These are phyloP conservation scores for Asclepias syriaca DNA, from an alignment of 257 asterid genomes.

Conservation along the genomic window DNA sequence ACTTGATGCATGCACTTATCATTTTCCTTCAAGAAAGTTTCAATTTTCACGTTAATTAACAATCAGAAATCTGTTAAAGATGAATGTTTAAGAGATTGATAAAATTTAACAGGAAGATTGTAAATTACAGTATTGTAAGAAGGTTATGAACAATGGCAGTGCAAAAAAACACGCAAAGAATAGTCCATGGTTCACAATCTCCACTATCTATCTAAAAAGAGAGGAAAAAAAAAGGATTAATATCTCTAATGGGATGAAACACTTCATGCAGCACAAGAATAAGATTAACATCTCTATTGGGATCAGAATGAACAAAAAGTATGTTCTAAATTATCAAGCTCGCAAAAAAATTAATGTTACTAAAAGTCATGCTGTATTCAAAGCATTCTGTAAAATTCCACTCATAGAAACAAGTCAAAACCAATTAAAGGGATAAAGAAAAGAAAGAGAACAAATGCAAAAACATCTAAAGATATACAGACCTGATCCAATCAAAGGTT, in stretches of 20 bases:
- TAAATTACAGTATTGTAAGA: too few species aligned
- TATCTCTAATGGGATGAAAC: too few species aligned
- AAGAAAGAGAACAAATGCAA: background rate
- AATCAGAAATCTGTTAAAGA: too few species aligned
- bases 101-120: too few species aligned
- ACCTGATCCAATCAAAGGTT: background rate
- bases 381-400: background rate
- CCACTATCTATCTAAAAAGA: background rate
- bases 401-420: background rate
- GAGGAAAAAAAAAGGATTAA: too few species aligned
- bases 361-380: background rate
- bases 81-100: too few species aligned
- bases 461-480: background rate
- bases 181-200: background rate
- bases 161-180: background rate
- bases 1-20: too few species aligned
- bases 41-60: too few species aligned
- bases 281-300: background rate
- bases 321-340: background rate
- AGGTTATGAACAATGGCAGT: background rate
- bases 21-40: too few species aligned
- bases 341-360: background rate
- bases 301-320: background rate
- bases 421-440: background rate
- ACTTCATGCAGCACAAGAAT: background rate